Evolutionary conservation across 257 asterid genomes (phyloP), one percentile per base, ranked within the genome.

Genomic region (Solanum pimpinellifolium): DNA sequence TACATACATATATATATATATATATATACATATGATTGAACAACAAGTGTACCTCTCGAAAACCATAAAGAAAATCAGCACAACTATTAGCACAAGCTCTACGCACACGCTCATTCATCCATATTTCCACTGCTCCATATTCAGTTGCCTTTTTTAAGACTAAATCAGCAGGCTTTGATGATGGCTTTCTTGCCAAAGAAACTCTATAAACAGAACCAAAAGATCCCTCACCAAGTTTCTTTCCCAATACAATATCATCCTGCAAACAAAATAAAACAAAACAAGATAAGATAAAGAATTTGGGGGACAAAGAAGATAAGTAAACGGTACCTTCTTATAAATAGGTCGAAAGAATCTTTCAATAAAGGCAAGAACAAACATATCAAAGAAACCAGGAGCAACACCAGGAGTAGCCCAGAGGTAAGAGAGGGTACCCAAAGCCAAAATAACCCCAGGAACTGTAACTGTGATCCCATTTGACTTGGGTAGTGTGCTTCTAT

Each of bases 381-480:
- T 97, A 86, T 97, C 99, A 83, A 93, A 97, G 90, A 95, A 96
- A 2, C 99, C 99, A 92, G 98, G 99, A n/a, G 99, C 99, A 35
- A 97, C 98, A 89, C 99, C 99, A 66, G 99, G 99, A 52, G 99
- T 96, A 86, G 99, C 98, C 99, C 99, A 97, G 41, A 97, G 92
- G 89, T 96, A 97, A 60, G 99, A 97, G 73, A 97, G 92, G 69
- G 99, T 91, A 7, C 98, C 94, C 90, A 95, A 18, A 74, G 99
- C 99, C 85, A 97, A 92, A 91, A 97, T 88, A 60, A 91, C 92
- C 35, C 99, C 99, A 84, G 99, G 99, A 21, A 95, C 92, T 41
- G 99, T 97, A 3, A 89, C 91, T 31, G 98, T 89, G 59, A 96
- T 85, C 70, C 90, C 98, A 88, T 90, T 89, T 10, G 98, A 93